Conservation (phyloP, 2,329 filamentous ascomycete genomes). For the Aspergillus flavus region DNA sequence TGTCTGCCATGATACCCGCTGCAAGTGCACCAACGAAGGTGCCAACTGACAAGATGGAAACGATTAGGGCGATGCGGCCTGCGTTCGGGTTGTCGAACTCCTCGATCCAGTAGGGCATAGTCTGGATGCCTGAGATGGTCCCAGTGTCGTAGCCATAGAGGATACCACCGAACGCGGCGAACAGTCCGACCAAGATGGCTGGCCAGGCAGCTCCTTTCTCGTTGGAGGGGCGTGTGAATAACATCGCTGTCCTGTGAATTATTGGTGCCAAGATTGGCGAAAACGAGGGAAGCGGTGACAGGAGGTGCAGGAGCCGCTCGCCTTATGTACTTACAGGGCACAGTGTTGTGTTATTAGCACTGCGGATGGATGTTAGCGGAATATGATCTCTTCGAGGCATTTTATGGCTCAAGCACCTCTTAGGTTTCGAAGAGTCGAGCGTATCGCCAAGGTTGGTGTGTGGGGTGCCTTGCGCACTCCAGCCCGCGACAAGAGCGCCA, state of each 20-base stretch:
- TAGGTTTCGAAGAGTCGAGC: no score
- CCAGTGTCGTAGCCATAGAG: conserved; percentile 16
- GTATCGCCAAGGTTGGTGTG: no score
- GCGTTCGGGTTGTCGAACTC: not conserved
- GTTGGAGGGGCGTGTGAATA: not conserved
- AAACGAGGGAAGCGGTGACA: no score
- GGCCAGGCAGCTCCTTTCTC: conserved; percentile 13
- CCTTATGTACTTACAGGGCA: no score
- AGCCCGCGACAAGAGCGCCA: no score
- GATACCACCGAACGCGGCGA: conserved; percentile 16
- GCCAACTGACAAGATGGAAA: not conserved
- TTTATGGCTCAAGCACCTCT: no score
- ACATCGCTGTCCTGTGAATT: not conserved
- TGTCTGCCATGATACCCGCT: not conserved
- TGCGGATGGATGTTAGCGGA: no score
- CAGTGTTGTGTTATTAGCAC: no score
- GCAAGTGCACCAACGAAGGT: not conserved
- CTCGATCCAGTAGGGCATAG: conserved; percentile 12
- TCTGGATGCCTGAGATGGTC: conserved; percentile 11
- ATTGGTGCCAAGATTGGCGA: no score
- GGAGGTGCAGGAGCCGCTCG: no score
- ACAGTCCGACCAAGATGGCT: conserved; percentile 10
- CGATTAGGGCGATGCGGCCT: not conserved
- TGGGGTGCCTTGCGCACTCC: no score
- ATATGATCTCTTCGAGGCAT: no score